Evolutionary conservation across 306 rosid genomes (phyloP), one percentile per base, ranked within the genome.

Genomic region (Rosa multiflora): DNA sequence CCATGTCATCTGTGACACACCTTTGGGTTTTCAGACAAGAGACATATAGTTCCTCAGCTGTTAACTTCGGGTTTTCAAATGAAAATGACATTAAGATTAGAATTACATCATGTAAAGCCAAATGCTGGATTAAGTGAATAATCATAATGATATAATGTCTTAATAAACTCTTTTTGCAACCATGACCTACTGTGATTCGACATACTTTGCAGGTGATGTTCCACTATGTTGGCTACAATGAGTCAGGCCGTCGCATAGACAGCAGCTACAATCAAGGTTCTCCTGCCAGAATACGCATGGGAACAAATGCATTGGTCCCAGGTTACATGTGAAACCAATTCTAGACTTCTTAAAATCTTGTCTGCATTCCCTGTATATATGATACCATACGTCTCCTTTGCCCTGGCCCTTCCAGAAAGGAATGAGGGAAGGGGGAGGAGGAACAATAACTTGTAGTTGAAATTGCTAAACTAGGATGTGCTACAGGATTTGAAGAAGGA

Each of bases 401-500:
- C 67, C 39, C 80, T 42, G 71, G 46, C 26, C 20, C 32, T 15
- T 51, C 52, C 8, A 2, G 37, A 67, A 67, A 49, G 59, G 58
- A 40, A 52, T 67, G 8, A 70, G 67, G 73, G 58, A 78, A 72
- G 47, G 29, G 78, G 64, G 48, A 66, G 13, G 47, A 71, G 49
- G 46, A 70, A 61, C 10, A 4, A 12, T 46, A 58, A 32, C 58
- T 39, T 10, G 3, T 46, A 47, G 52, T 15, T 55, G 70, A 68
- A 76, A 18, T 53, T 21, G 40, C 87, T 80, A 68, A 80, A 29
- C 14, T 39, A 40, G 52, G 21, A 70, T 74, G 61, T 72, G 47
- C 78, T 91, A 81, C 88, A 93, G 98, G 99, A 84, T 95, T 95
- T 84, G 99, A 95, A 81, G 94, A 95, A 91, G 98, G 99, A 79